phyloP scores from a whole-genome alignment of 352 stramenopile species.

The Pythium pyrilobum region DNA sequence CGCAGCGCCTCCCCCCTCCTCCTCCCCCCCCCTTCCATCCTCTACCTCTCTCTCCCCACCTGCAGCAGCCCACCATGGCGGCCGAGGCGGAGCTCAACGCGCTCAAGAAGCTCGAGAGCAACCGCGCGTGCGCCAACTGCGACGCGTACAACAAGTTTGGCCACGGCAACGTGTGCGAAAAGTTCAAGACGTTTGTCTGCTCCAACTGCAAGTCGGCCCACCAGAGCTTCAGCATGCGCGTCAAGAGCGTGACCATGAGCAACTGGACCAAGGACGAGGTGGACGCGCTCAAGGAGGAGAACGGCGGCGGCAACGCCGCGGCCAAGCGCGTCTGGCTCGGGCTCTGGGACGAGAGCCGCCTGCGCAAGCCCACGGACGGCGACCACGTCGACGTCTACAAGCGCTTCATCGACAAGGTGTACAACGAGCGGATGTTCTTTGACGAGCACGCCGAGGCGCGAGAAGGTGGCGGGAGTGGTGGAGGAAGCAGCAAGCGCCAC shows the following conservation, averaged over 20 bases:
- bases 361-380: conserved; percentile 66
- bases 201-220: conserved; percentile 94
- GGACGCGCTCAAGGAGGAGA: conserved; percentile 76
- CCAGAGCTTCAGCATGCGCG: conserved; percentile 92
- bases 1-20: background rate
- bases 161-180: conserved; percentile 91
- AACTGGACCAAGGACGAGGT: conserved; percentile 92
- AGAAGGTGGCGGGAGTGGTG: background rate
- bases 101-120: conserved; percentile 78
- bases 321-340: conserved; percentile 84
- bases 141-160: conserved; percentile 87
- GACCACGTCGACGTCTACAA: conserved; percentile 85
- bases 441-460: conserved; percentile 30
- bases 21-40: background rate
- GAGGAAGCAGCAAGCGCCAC: background rate
- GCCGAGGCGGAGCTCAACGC: conserved; percentile 73
- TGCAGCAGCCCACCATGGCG: conserved; percentile 11
- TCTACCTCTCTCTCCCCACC: background rate
- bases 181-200: conserved; percentile 92
- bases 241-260: conserved; percentile 95
- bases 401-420: conserved; percentile 79
- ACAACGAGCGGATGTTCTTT: conserved; percentile 80
- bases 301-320: conserved; percentile 86
- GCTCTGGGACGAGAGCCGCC: conserved; percentile 61
- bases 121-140: conserved; percentile 86